Evolutionary conservation across 805 yeast species (phyloP).

Genomic region (Ogataea paradorogensis): DNA sequence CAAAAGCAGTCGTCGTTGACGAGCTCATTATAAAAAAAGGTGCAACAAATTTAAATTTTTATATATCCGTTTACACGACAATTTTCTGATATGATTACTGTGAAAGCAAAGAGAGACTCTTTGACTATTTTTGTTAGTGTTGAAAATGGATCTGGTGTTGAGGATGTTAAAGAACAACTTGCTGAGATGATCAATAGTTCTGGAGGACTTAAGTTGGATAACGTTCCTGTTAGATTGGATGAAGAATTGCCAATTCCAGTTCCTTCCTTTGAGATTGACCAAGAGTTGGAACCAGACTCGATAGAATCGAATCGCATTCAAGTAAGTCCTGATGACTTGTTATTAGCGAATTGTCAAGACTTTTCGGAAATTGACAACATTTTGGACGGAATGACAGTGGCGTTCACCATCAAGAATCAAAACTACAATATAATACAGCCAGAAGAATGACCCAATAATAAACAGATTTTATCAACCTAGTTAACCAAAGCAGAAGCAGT

Average conservation of each 20-base stretch:
- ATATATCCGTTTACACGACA: background rate
- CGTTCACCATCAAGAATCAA: constrained; percentile 1
- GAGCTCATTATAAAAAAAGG: constrained; percentile 9
- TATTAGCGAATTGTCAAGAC: constrained; percentile 39
- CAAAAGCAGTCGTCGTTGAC: constrained; percentile 2
- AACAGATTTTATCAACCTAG: constrained; percentile 41
- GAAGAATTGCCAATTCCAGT: constrained; percentile 41
- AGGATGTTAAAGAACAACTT: constrained; percentile 32
- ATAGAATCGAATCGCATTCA: constrained; percentile 17
- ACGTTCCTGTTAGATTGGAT: constrained; percentile 28
- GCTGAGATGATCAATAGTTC: constrained; percentile 40
- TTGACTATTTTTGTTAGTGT: constrained; percentile 34
- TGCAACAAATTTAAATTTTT: background rate
- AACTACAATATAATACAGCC: constrained; percentile 1
- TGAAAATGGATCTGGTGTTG: constrained; percentile 22
- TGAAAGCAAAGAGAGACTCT: constrained; percentile 34
- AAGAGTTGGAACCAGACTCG: constrained; percentile 5
- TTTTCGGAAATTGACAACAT: constrained; percentile 26
- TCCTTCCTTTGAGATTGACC: constrained; percentile 34
- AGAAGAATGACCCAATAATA: background rate
- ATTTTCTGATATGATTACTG: constrained; percentile 22
- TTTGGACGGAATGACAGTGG: constrained; percentile 1
- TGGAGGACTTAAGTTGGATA: constrained; percentile 44
- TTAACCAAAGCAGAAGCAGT: constrained; percentile 99
- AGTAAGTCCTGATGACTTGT: constrained; percentile 22